These are phyloP conservation scores for Patellaria atrata DNA, from an alignment of 495 filamentous ascomycete genomes.

Conservation along the genomic window DNA sequence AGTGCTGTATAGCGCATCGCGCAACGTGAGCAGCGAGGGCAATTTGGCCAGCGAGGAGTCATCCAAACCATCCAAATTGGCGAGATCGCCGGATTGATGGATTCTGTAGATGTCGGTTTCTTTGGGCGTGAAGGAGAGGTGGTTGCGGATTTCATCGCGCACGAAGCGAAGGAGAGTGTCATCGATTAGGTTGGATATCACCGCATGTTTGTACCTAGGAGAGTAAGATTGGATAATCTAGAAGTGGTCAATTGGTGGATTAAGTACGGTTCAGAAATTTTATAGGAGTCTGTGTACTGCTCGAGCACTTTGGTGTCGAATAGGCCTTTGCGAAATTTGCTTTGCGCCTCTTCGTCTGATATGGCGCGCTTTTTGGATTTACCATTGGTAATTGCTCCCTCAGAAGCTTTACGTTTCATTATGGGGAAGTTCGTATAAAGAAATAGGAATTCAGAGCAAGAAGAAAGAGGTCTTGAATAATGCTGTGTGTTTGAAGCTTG, in stretches of 20 bases:
- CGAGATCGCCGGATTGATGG: conserved; percentile 93
- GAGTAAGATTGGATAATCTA: neutral
- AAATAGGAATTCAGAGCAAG: no score
- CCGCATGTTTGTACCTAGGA: conserved; percentile 68
- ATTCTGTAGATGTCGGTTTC: conserved; percentile 99
- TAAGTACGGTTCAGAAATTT: conserved; percentile 18
- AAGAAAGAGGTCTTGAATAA: no score
- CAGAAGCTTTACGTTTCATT: conserved; percentile 45
- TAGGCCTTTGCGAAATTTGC: conserved; percentile 44
- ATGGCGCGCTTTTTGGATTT: conserved; percentile 39
- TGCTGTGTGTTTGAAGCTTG: no score
- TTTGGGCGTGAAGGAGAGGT: conserved; percentile 91
- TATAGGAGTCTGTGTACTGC: conserved; percentile 16
- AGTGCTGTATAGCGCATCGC: conserved; percentile 84
- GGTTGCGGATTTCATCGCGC: conserved; percentile 72
- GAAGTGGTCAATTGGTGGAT: neutral
- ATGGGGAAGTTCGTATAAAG: no score
- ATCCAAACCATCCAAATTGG: conserved; percentile 88
- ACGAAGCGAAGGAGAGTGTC: conserved; percentile 70
- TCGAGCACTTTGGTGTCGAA: conserved; percentile 13
- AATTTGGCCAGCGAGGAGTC: conserved; percentile 65
- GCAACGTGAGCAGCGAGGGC: conserved; percentile 70
- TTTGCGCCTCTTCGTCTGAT: conserved; percentile 32
- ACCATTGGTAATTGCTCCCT: conserved; percentile 28
- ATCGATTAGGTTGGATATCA: conserved; percentile 68